Evolutionary conservation across 2,329 filamentous ascomycete genomes (phyloP), one percentile per base, ranked within the genome.

Genomic region (Metarhizium guizhouense): DNA sequence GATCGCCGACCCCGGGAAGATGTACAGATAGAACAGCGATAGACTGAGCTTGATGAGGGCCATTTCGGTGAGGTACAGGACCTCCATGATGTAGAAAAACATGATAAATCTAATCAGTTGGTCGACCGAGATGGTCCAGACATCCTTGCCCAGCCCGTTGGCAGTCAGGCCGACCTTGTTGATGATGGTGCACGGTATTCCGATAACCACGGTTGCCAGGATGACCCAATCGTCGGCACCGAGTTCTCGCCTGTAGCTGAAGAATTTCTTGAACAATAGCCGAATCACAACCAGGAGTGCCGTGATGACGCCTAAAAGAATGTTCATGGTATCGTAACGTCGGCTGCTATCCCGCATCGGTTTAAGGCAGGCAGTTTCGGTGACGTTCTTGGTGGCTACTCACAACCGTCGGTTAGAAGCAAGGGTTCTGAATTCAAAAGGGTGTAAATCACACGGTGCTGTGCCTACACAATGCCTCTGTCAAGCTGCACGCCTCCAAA

Each of bases 21-120:
- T 72, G 18, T 69, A 65, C 16, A 74, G 63, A 54, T 75, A 76
- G 57, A 77, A 74, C 55, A 70, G 66, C 6, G 75, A 59, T 11
- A 77, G 60, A 1, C 73, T 72, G 29, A 74, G 61, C 59, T 76
- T 75, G 45, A 72, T 64, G 5, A 74, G 59, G 11, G 68, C 66
- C 53, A 72, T 64, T 16, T 54, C 53, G 10, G 53, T 53, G 42
- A 57, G 11, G 36, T 55, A 76, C 20, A 74, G 62, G 0, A 72
- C 62, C 45, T 72, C 68, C 3, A 70, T 59, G 6, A 69, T 29
- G 58, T 64, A 71, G 54, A 72, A 71, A 48, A 55, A 68, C 3
- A 60, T 54, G 6, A 58, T 63, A 20, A 69, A 70, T 1, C 54
- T 38, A 3, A 56, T 57, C n/a, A 65, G 58, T n/a, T 61, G 40